A percentile compares a stretch with the other conserved stretches of the same genome.
phyloP scores from a whole-genome alignment of 2,329 filamentous ascomycete species.

The Trichoderma koningii region DNA sequence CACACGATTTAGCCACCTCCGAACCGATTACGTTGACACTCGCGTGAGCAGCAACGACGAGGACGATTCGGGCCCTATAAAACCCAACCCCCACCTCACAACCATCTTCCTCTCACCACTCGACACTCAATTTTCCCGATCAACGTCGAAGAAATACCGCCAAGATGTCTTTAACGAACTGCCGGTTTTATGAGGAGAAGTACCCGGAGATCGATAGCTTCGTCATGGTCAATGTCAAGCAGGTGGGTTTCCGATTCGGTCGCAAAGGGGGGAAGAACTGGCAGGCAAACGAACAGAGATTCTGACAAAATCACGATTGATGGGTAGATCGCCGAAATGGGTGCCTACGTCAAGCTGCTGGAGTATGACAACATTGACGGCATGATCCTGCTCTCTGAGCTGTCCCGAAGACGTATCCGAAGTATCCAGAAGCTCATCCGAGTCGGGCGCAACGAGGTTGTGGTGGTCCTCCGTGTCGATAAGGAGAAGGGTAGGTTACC shows the following conservation, averaged over 20 bases:
- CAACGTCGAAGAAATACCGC: slow-evolving; percentile 44
- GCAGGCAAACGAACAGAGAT: not conserved
- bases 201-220: slow-evolving; percentile 96
- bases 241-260: slow-evolving; percentile 57
- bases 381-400: slow-evolving; percentile 98
- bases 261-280: not conserved
- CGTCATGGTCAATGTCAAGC: slow-evolving; percentile 99
- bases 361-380: slow-evolving; percentile 99
- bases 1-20: not conserved
- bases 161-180: slow-evolving; percentile 94
- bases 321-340: slow-evolving; percentile 94
- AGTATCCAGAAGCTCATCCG: slow-evolving; percentile 99
- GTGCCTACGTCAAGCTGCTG: slow-evolving; percentile 97
- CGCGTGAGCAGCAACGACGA: slow-evolving; percentile 21
- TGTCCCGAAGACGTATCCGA: slow-evolving; percentile 96
- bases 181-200: slow-evolving; percentile 97
- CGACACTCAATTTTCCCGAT: slow-evolving; percentile 19
- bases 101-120: slow-evolving; percentile 29
- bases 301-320: slow-evolving; percentile 25
- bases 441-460: slow-evolving; percentile 96
- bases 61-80: slow-evolving; percentile 13
- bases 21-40: not conserved
- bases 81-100: slow-evolving; percentile 37
- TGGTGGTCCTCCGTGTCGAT: slow-evolving; percentile 97
- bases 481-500: slow-evolving; percentile 83